Percentiles rank a stretch among this genome's conserved stretches.
phyloP scores from a whole-genome alignment of 106 monocot species.

The Dioscorea alata region DNA sequence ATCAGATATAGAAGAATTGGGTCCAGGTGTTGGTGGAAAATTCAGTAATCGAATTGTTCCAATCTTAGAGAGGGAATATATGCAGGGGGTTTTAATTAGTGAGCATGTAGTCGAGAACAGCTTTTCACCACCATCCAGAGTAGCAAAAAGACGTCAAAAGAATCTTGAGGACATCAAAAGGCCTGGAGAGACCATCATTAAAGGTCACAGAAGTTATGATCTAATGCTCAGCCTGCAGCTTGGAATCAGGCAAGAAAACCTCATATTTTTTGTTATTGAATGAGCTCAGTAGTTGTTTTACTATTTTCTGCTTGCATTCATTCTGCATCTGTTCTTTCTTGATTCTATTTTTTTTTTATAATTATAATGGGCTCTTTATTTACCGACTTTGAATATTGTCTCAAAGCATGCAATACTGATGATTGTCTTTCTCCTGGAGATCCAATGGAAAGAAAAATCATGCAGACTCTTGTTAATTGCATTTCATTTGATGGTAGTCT shows the following conservation, averaged over 20 bases:
- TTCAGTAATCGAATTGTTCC: conserved; percentile 32
- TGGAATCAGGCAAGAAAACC: conserved; percentile 54
- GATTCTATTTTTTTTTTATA: background rate
- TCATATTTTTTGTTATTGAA: background rate
- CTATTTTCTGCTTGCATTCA: no score
- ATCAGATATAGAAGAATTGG: conserved; percentile 18
- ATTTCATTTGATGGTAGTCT: no score
- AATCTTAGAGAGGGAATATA: conserved; percentile 70
- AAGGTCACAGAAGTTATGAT: conserved; percentile 80
- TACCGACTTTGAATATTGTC: no score
- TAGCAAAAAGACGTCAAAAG: conserved; percentile 39
- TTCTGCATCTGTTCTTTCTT: background rate
- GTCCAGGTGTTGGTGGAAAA: conserved; percentile 43
- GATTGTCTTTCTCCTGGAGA: no score
- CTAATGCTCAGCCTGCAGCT: conserved; percentile 85
- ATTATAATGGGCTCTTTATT: background rate
- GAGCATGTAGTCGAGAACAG: conserved; percentile 46
- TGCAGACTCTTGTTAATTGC: no score
- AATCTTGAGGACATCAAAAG: conserved; percentile 57
- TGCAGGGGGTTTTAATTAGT: conserved; percentile 77
- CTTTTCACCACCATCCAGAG: conserved; percentile 43
- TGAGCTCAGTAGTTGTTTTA: background rate
- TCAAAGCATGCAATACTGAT: no score
- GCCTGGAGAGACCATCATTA: conserved; percentile 72
- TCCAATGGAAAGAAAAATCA: no score